Conservation (phyloP, 768 basidiomycete species). For the Lyophyllum semitale region DNA sequence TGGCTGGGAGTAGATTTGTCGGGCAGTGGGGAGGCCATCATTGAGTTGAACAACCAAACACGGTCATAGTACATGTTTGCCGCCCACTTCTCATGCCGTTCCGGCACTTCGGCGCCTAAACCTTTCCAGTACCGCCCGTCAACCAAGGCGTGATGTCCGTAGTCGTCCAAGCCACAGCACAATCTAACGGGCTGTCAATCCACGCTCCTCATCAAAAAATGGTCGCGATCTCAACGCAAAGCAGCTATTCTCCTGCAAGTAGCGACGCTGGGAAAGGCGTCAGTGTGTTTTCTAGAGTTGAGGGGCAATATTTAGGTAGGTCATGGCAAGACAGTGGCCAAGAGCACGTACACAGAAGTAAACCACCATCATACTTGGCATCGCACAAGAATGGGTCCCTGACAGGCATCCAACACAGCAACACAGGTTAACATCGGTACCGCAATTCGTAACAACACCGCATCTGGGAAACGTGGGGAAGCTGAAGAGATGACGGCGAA, state of each 20-base stretch:
- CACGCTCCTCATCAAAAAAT: background rate
- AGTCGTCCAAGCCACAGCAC: slow-evolving; percentile 13
- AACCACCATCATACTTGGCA: background rate
- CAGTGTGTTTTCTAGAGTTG: slow-evolving; percentile 29
- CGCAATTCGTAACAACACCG: background rate
- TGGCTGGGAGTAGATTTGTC: slow-evolving; percentile 9
- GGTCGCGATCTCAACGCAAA: slow-evolving; percentile 50
- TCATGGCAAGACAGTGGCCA: background rate
- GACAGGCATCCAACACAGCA: background rate
- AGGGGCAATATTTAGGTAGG: background rate
- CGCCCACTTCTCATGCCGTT: no score
- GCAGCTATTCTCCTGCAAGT: slow-evolving; percentile 51
- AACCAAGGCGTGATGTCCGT: slow-evolving; percentile 8
- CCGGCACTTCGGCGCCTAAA: background rate
- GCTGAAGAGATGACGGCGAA: background rate
- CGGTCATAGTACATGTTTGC: slow-evolving; percentile 14
- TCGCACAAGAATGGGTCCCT: slow-evolving; percentile 1
- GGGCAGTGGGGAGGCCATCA: slow-evolving; percentile 1
- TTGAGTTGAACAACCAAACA: slow-evolving; percentile 7
- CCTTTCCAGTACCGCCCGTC: background rate
- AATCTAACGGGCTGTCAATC: background rate
- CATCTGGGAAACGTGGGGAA: background rate
- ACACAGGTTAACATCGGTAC: slow-evolving; percentile 1
- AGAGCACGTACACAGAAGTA: background rate
- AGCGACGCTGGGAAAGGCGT: slow-evolving; percentile 46